Base-by-base conservation (phyloP, 768 basidiomycete species). In the Rhizopogon vulgaris region DNA sequence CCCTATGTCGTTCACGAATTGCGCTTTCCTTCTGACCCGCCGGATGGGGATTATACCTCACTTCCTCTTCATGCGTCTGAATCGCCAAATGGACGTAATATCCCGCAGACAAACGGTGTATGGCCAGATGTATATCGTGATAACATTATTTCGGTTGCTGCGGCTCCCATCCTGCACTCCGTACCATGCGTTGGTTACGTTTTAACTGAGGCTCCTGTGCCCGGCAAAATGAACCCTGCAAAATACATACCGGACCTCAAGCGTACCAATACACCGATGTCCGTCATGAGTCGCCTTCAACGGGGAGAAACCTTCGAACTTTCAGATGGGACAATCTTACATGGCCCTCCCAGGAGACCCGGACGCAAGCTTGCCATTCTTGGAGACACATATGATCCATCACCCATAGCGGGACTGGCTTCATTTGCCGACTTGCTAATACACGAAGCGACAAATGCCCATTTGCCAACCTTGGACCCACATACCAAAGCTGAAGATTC, bases 401-500 rank as follows among this genome's bases (percentile, higher is more conserved):
- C 82, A n/a, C 72, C 79, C 4, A 84, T 88, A 36, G 71, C 71
- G 18, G 67, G 71, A 8, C 65, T 91, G 7, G 87, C 87, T 17
- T 64, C 68, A 63, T 80, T 80, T 49, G 79, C 85, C 28, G 86
- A 91, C 55, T 56, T 94, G 39, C 70, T 94, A 27, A 74, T 95
- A 28, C 93, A 96, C 60, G 93, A 96, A 69, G 87, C 89, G 9
- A 95, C 92, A 8, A 95, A 94, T 62, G 88, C 91, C 2, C 81
- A 87, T 69, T 69, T 96, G 3, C 84, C 83, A 1, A 78, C 75
- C 3, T 65, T 89, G 53, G 84, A 88, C 56, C 63, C 69, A 6
- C 64, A 70, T 25, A 85, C 83, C 12, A 87, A 86, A 63, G 67
- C 69, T 3, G 67, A 63, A 3, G 88, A 90, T 51, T 85, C 82